Evolutionary conservation across 345 rosid genomes (phyloP), one percentile per base, ranked within the genome.

Genomic region (Viola odorata): DNA sequence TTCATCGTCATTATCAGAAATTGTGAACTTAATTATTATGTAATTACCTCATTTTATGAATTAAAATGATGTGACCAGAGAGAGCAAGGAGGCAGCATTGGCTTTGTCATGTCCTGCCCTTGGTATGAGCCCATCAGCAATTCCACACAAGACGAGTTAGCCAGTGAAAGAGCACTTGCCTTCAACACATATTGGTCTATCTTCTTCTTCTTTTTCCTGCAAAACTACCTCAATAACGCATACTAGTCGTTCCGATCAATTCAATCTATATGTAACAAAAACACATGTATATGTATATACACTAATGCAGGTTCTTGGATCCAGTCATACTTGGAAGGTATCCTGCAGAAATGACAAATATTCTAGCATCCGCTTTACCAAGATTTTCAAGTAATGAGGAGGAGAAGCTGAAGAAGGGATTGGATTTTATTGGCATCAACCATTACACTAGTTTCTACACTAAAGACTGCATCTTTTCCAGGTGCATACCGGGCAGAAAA

Each of bases 81-180:
- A 54, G 47, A 61, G 23, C 61, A 68, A 49, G 47, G 60, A 61
- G 72, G 72, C 41, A 68, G 60, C 56, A 68, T 68, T 32, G 66
- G 72, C 10, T 61, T 68, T 8, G 66, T 68, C 14, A 2, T 68
- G 14, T 55, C 61, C 23, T 45, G 55, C 48, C n/a, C 41, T 13
- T 68, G 72, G 72, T 68, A 8, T 9, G 66, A 60, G 47, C 66
- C 61, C 8, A 8, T 55, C 1, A 68, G 66, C 48, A 55, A 68
- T 39, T 68, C 72, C n/a, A 48, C 45, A 7, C 66, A 39, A 39
- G 66, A 68, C 55, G 40, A 61, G 55, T 55, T 61, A 55, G 72
- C 72, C 5, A 38, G 41, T 16, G 61, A 53, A 41, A 53, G 61
- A 55, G 72, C 72, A 36, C 53, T 36, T 8, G 60, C 72, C 9